Evolutionary conservation across 306 rosid genomes (phyloP), one percentile per base, ranked within the genome.

Genomic region (Senna siamea): DNA sequence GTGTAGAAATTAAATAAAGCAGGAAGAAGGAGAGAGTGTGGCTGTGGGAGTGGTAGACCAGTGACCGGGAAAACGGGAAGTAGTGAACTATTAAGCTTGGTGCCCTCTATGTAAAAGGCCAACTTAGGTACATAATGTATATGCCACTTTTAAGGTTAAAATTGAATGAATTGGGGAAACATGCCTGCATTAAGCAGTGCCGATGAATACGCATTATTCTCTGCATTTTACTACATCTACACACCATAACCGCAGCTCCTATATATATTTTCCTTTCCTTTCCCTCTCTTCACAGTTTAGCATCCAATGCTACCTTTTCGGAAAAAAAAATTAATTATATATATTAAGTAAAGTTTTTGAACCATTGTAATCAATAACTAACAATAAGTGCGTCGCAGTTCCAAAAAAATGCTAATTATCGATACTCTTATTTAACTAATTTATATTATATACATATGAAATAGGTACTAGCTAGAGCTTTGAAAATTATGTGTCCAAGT

Each of bases 61-160:
- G 69, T 19, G 53, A 56, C 76, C 87, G 80, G 43, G 74, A 83
- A 87, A 73, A 67, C 69, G 66, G 90, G 92, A 80, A 69, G 79
- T 83, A 62, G 50, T 5, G 28, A 9, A 35, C 28, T 61, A 20
- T 61, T 10, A 2, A 41, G 11, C 9, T 23, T 4, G 17, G 34
- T 23, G 34, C 7, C 28, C 66, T 61, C 30, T 26, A 35, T 35
- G 47, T 61, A 61, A 60, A 62, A 37, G 68, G 37, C 30, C 50
- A 61, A 43, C 19, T 37, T 62, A 62, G 50, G 28, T 37, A n/a
- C n/a, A n/a, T n/a, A 19, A 68, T 72, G 48, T 6, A 63, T 52
- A 79, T 66, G 79, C 14, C 77, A 23, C 72, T 76, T 81, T 72
- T 66, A 60, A 54, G 82, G 76, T 67, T 62, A 62, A 79, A 28